phyloP scores from a whole-genome alignment of 176 grass and related monocot genomes.

The Elymus sibiricus region DNA sequence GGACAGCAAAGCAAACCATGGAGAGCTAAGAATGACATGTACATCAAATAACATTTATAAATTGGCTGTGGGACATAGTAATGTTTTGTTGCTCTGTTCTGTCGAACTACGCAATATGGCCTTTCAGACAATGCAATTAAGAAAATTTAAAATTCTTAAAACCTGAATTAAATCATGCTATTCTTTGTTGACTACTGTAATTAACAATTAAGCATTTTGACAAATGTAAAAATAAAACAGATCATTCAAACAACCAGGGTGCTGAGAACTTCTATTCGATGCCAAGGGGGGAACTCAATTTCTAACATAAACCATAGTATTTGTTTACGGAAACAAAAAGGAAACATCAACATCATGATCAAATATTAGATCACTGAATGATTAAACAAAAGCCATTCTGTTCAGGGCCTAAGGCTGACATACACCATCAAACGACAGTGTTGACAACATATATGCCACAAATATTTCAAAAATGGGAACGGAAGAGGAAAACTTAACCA shows the following conservation, averaged over 20 bases:
- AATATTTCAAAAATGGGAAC: conserved; percentile 13
- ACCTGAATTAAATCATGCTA: neutral
- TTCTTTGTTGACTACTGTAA: neutral
- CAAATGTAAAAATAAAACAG: neutral
- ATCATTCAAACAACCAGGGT: neutral
- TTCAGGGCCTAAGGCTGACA: neutral
- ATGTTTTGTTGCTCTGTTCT: neutral
- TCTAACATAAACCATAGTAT: neutral
- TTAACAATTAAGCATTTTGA: neutral
- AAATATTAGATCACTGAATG: neutral
- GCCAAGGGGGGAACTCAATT: neutral
- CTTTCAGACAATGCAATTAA: neutral
- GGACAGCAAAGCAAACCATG: neutral
- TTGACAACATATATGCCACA: neutral
- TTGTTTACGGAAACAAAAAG: neutral
- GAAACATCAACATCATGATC: neutral
- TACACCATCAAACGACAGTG: neutral
- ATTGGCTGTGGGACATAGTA: too few relatives aligned
- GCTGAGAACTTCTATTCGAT: neutral
- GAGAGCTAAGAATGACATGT: neutral
- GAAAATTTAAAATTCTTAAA: neutral
- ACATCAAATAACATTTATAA: neutral
- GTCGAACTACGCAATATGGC: neutral
- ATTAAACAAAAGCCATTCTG: neutral
- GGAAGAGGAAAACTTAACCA: too few relatives aligned